These are phyloP conservation scores for Tylopilus rubrobrunneus DNA, from an alignment of 768 basidiomycete species.

Conservation along the genomic window DNA sequence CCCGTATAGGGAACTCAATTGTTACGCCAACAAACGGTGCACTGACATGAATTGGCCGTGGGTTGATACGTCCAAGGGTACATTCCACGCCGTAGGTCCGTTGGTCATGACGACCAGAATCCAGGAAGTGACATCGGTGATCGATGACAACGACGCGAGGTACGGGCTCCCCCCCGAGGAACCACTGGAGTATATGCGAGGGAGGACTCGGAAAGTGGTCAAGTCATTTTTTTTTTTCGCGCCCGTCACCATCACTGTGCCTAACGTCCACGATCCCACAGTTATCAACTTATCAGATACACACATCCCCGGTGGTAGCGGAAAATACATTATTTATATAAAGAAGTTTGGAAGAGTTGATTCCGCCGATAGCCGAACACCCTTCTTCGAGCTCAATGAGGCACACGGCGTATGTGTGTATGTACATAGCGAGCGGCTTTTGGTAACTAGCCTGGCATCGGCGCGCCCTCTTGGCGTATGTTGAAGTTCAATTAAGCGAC, in stretches of 20 bases:
- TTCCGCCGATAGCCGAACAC: conserved; percentile 7
- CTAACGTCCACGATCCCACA: conserved; percentile 10
- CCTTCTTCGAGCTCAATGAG: neutral
- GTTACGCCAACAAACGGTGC: neutral
- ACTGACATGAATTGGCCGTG: neutral
- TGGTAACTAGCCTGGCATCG: neutral
- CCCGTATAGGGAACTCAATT: conserved; percentile 2
- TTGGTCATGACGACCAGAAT: conserved; percentile 1
- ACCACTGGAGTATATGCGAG: too few relatives aligned
- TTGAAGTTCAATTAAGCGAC: conserved; percentile 1
- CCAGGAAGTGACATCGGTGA: neutral
- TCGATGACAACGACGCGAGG: neutral
- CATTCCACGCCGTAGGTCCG: neutral
- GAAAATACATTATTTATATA: neutral
- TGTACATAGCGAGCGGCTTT: neutral
- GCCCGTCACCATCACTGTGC: conserved; percentile 13
- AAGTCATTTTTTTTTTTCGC: too few relatives aligned
- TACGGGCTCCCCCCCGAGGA: neutral
- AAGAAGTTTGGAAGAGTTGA: neutral
- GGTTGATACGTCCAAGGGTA: neutral
- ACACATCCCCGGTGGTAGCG: conserved; percentile 1
- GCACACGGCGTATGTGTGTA: neutral
- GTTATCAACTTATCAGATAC: conserved; percentile 9
- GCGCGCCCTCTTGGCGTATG: neutral
- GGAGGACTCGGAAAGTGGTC: too few relatives aligned